Evolutionary conservation across 768 basidiomycete species (phyloP).

Genomic region (Piloderma croceum): DNA sequence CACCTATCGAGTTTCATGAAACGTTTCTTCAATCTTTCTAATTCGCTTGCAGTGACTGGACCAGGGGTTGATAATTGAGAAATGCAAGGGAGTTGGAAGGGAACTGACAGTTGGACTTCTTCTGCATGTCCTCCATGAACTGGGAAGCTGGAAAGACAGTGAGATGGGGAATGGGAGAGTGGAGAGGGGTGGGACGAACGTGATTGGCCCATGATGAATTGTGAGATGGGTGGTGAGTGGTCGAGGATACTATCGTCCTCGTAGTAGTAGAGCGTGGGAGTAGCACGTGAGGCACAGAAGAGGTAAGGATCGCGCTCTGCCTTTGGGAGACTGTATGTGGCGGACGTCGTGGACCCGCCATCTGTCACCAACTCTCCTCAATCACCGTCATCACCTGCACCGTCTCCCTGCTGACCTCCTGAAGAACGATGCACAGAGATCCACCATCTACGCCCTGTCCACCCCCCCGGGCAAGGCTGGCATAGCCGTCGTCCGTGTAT

Average conservation of each 20-base stretch:
- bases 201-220: conserved; percentile 70
- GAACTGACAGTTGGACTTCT: conserved; percentile 90
- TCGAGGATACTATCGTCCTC: no score
- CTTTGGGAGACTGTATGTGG: background rate
- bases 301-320: no score
- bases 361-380: conserved; percentile 14
- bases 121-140: conserved; percentile 98
- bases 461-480: conserved; percentile 85
- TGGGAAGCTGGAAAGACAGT: conserved; percentile 62
- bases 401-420: conserved; percentile 10
- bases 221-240: conserved; percentile 7
- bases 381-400: conserved; percentile 11
- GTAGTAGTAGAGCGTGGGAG: background rate
- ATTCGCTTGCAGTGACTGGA: conserved; percentile 82
- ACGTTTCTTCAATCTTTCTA: conserved; percentile 94
- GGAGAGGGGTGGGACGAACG: conserved; percentile 44
- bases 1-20: conserved; percentile 99
- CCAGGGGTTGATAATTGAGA: conserved; percentile 25
- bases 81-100: background rate
- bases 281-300: conserved; percentile 1
- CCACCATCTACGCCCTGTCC: conserved; percentile 83
- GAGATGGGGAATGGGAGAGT: conserved; percentile 3
- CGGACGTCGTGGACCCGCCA: conserved; percentile 1
- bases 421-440: conserved; percentile 48
- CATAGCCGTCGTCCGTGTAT: conserved; percentile 76